Evolutionary conservation across 768 basidiomycete species (phyloP).

Genomic region (Mycena kentingensis): DNA sequence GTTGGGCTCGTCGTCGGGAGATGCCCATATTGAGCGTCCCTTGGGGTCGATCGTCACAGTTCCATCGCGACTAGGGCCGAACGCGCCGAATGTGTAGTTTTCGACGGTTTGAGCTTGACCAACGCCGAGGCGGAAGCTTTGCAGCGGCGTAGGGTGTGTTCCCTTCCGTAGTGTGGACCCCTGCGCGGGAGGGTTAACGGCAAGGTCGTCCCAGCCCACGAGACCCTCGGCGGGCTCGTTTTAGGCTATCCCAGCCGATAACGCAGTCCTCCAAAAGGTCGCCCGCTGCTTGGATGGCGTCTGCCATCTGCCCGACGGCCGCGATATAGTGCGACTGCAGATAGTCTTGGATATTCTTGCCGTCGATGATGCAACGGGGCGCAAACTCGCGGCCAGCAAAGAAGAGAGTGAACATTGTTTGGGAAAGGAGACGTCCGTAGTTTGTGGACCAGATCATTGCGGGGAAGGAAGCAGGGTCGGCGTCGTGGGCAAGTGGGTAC

Average conservation of each 20-base stretch:
- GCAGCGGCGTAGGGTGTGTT: constrained; percentile 80
- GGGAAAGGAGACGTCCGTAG: constrained; percentile 83
- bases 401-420: constrained; percentile 93
- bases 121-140: constrained; percentile 86
- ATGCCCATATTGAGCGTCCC: constrained; percentile 77
- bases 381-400: constrained; percentile 90
- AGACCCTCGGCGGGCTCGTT: constrained; percentile 95
- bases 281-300: constrained; percentile 72
- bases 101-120: constrained; percentile 82
- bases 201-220: constrained; percentile 66
- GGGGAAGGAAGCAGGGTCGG: constrained; percentile 76
- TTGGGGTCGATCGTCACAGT: constrained; percentile 83
- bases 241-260: constrained; percentile 94
- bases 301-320: constrained; percentile 75
- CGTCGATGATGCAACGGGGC: constrained; percentile 88
- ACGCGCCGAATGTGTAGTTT: constrained; percentile 74
- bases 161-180: constrained; percentile 83
- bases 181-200: constrained; percentile 62
- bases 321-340: constrained; percentile 75
- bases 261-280: constrained; percentile 83
- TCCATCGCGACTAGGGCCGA: constrained; percentile 77
- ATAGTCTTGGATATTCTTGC: constrained; percentile 89
- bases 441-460: constrained; percentile 98
- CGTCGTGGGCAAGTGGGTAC: constrained; percentile 63
- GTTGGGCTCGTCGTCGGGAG: constrained; percentile 43